phyloP scores from a whole-genome alignment of 148 eudicot genomes.

The Rhododendron henanense region DNA sequence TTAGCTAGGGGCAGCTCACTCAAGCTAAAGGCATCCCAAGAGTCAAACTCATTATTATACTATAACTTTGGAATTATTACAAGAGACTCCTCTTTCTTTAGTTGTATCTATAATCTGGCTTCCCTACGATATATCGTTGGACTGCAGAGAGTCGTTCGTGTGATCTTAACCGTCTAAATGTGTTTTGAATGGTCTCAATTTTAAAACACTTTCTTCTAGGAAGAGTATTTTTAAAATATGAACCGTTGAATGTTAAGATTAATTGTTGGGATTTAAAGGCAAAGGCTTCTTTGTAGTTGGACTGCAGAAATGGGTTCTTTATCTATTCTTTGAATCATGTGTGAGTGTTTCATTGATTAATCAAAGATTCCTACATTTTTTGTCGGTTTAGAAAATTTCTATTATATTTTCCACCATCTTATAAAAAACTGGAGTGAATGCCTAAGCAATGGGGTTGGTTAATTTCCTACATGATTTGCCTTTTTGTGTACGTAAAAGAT shows the following conservation, averaged over 20 bases:
- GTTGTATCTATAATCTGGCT: background rate
- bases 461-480: background rate
- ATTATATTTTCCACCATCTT: background rate
- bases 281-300: background rate
- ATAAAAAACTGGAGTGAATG: background rate
- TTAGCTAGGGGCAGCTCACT: background rate
- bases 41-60: conserved; percentile 8
- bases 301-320: background rate
- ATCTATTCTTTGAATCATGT: background rate
- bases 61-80: background rate
- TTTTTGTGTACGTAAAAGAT: background rate
- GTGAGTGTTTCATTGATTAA: background rate
- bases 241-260: background rate
- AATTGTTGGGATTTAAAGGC: background rate
- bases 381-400: background rate
- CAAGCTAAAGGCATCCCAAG: background rate
- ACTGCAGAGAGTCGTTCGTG: background rate
- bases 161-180: background rate
- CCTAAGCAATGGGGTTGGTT: background rate
- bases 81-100: background rate
- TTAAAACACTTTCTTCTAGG: background rate
- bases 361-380: background rate
- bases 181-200: no score
- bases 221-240: background rate
- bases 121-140: no score